Conservation (phyloP, 257 asterid species). For the Gentiana dahurica region DNA sequence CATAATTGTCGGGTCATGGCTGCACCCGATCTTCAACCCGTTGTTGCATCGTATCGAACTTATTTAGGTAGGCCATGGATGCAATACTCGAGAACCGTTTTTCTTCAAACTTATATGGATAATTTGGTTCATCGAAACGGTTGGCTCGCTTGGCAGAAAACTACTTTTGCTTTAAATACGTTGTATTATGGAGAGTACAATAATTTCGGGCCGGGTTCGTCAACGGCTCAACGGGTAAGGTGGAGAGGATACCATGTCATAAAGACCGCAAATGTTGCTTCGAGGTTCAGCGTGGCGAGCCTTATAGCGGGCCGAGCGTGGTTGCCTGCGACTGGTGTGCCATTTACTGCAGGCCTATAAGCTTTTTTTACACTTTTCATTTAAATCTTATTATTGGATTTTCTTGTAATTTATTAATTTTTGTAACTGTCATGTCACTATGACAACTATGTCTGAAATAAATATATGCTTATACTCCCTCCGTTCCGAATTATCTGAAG, state of each 20-base stretch:
- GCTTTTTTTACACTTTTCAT: background rate
- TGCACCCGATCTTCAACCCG: conserved; percentile 51
- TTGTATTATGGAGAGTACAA: conserved; percentile 73
- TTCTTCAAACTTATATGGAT: conserved; percentile 45
- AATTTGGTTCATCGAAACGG: conserved; percentile 47
- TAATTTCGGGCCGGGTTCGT: conserved; percentile 57
- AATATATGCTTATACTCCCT: no score
- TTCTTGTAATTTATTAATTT: no score
- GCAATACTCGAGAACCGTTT: conserved; percentile 57
- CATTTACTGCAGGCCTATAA: conserved; percentile 60
- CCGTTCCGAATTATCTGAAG: no score
- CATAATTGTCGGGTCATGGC: conserved; percentile 49
- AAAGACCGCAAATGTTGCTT: conserved; percentile 28
- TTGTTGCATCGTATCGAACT: conserved; percentile 23
- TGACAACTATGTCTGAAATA: no score
- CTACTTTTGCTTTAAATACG: conserved; percentile 49
- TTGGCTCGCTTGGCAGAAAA: conserved; percentile 58
- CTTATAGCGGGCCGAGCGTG: conserved; percentile 62
- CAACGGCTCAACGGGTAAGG: conserved; percentile 34
- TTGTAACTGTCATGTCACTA: no score
- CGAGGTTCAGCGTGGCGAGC: conserved; percentile 44
- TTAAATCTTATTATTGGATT: no score
- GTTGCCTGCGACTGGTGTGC: conserved; percentile 81
- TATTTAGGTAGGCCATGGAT: conserved; percentile 84
- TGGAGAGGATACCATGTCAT: conserved; percentile 66